Base-by-base conservation (phyloP, 2,329 filamentous ascomycete species). In the Madurella mycetomatis region DNA sequence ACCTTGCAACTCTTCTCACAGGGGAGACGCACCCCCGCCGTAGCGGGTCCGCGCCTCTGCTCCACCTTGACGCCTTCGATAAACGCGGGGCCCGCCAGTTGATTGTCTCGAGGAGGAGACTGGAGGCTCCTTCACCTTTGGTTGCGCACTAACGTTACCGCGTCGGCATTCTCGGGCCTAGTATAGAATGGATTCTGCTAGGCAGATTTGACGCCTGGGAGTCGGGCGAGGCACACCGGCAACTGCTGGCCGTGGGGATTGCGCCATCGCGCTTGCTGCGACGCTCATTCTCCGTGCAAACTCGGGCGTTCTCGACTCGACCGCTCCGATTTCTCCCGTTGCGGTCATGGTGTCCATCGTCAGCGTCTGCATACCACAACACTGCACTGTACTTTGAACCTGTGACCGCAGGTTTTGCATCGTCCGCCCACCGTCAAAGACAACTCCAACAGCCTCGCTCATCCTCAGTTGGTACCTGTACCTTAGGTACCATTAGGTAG, bases 301-400 rank as follows among this genome's bases (percentile, higher is more conserved):
- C 11, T 42, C 41, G 41, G 41, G 41, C n/a, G 19, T 42, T 18
- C 44, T 40, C 34, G 18, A 50, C 41, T 47, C 53, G 39, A 37
- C 31, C 41, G 43, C 43, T 51, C 54, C 54, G 54, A 49, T 42
- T 54, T 57, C 32, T 57, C 32, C 54, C 54, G 54, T 42, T 42
- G 16, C 34, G 2, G 25, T 25, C 25, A 25, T 25, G 25, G 34
- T 37, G 34, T 37, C 34, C 34, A 37, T 9, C 34, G 34, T 37
- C 11, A 37, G 15, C 7, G 25, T 25, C 25, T 25, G 25, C 25
- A 25, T 7, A 25, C 25, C 25, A 11, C 34, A 11, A 11, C 13
- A 37, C 11, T 37, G n/a, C n/a, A n/a, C n/a, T n/a, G n/a, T n/a
- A n/a, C n/a, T n/a, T n/a, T n/a, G n/a, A n/a, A n/a, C n/a, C n/a